These are phyloP conservation scores for Lycium ferocissimum DNA, from an alignment of 257 asterid genomes.

Conservation along the genomic window DNA sequence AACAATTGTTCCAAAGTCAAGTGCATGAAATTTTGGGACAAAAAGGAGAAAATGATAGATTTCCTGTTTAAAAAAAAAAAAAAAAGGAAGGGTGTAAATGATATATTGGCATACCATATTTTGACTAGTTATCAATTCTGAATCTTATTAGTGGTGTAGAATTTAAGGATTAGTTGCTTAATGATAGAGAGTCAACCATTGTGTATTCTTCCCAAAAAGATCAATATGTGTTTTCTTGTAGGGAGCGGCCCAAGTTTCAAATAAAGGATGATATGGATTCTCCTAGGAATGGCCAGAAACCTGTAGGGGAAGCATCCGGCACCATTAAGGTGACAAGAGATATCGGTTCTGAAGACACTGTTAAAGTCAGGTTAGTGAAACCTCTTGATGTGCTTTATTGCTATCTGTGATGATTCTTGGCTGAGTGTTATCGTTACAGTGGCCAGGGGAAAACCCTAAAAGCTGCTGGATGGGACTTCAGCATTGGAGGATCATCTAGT, in stretches of 20 bases:
- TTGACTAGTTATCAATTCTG: conserved; percentile 16
- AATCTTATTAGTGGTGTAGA: background rate
- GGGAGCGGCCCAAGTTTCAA: conserved; percentile 62
- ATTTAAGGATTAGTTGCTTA: conserved; percentile 24
- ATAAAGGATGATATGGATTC: conserved; percentile 50
- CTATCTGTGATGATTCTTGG: conserved; percentile 29
- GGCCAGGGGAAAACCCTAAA: conserved; percentile 67
- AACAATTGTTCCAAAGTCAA: conserved; percentile 18
- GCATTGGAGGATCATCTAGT: conserved; percentile 78
- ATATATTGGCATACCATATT: background rate
- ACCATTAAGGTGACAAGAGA: conserved; percentile 56
- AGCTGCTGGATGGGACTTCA: conserved; percentile 97
- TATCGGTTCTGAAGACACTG: conserved; percentile 46
- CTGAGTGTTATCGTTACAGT: conserved; percentile 49
- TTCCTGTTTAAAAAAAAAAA: background rate
- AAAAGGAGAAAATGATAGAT: background rate
- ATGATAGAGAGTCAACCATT: conserved; percentile 20
- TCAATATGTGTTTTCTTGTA: conserved; percentile 34
- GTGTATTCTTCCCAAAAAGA: background rate
- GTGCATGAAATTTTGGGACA: background rate
- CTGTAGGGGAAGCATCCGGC: conserved; percentile 58
- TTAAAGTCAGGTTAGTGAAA: conserved; percentile 64
- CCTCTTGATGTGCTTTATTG: conserved; percentile 36
- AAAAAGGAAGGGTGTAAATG: background rate
- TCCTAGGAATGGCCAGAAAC: conserved; percentile 44